Percentiles rank a stretch among this genome's conserved stretches.
Evolutionary conservation across 768 basidiomycete genomes (phyloP).

Genomic region (Leccinum subgranulosum): DNA sequence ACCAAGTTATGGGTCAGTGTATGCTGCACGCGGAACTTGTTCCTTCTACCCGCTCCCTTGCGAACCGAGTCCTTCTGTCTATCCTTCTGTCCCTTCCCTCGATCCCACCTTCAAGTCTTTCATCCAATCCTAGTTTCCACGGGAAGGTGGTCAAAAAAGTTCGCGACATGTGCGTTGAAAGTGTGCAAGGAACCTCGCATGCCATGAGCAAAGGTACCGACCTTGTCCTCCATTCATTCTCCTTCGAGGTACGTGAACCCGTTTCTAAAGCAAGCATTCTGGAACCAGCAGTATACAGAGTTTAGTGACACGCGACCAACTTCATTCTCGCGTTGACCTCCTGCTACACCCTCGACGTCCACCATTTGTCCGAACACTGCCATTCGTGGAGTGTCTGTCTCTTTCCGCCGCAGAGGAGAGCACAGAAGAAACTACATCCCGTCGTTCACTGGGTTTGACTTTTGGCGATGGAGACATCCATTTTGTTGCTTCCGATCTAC

Average conservation of each 20-base stretch:
- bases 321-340: constrained; percentile 48
- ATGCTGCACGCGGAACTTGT: constrained; percentile 51
- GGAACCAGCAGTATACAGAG: constrained; percentile 14
- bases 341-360: constrained; percentile 80
- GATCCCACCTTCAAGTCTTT: constrained; percentile 52
- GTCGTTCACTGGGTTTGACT: constrained; percentile 40
- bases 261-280: background rate
- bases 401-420: constrained; percentile 63
- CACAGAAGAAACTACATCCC: constrained; percentile 53
- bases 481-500: background rate
- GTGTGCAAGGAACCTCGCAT: constrained; percentile 52
- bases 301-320: constrained; percentile 10
- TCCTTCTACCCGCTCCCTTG: constrained; percentile 54
- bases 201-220: constrained; percentile 60
- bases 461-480: constrained; percentile 7
- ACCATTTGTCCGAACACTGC: constrained; percentile 65
- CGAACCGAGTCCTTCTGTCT: constrained; percentile 55
- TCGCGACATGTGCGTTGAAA: constrained; percentile 44
- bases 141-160: constrained; percentile 43
- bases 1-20: constrained; percentile 47
- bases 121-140: constrained; percentile 50
- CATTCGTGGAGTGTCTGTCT: constrained; percentile 57
- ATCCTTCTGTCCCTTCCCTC: constrained; percentile 55
- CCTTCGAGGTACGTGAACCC: constrained; percentile 29
- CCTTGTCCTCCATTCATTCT: constrained; percentile 47